phyloP scores from a whole-genome alignment of 2,329 filamentous ascomycete species.

The Alternaria arborescens region DNA sequence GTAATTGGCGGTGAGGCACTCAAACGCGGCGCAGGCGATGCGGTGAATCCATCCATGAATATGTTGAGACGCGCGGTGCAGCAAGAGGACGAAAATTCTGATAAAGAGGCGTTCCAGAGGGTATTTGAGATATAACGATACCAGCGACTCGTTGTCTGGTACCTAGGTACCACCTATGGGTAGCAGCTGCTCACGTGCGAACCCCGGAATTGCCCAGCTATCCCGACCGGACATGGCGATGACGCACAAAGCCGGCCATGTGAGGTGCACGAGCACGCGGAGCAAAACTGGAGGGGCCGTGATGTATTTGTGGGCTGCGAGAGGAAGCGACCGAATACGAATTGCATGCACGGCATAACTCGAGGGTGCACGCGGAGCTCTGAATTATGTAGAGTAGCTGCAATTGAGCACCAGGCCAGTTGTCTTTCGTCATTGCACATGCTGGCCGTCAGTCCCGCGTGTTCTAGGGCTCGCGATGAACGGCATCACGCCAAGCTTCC shows the following conservation, averaged over 20 bases:
- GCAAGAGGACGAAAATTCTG: constrained; percentile 15
- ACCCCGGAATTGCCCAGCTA: background rate
- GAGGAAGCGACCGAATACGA: constrained; percentile 3
- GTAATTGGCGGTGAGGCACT: constrained; percentile 29
- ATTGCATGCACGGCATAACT: constrained; percentile 23
- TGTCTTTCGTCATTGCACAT: constrained; percentile 33
- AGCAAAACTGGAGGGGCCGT: constrained; percentile 28
- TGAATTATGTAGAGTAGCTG: background rate
- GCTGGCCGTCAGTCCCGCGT: constrained; percentile 8
- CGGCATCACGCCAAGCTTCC: constrained; percentile 20
- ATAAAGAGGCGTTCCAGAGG: background rate
- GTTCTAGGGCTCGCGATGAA: constrained; percentile 14
- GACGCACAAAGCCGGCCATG: constrained; percentile 16
- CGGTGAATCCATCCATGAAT: constrained; percentile 12
- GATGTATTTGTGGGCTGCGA: constrained; percentile 7
- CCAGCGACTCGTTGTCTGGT: background rate
- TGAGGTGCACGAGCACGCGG: constrained; percentile 25
- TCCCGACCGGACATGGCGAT: background rate
- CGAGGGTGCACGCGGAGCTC: constrained; percentile 19
- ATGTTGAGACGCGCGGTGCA: constrained; percentile 25
- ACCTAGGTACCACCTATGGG: background rate
- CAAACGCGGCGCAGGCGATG: constrained; percentile 12
- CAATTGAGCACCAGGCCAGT: constrained; percentile 25
- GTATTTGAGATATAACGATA: background rate
- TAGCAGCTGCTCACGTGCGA: constrained; percentile 2